Percentiles rank a stretch among this genome's conserved stretches.
Conservation (phyloP, 257 asterid species). For the Ligustrum vulgare region DNA sequence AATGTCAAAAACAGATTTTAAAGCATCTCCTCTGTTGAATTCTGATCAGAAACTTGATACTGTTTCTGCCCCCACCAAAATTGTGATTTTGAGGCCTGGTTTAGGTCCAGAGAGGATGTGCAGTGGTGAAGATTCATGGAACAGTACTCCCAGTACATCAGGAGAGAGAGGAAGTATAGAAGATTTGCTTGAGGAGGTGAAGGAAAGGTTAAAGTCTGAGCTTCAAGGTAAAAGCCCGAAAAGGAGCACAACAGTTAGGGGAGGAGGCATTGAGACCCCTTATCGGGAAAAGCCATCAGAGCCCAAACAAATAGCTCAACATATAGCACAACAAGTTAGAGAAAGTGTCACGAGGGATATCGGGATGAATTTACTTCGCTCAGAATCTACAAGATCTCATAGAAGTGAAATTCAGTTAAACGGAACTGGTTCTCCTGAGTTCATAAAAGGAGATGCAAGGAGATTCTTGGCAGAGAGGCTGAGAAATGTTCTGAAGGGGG, state of each 20-base stretch:
- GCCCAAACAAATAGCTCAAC: slow-evolving; percentile 75
- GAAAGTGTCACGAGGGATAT: slow-evolving; percentile 69
- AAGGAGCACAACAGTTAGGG: slow-evolving; percentile 63
- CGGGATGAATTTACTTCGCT: slow-evolving; percentile 61
- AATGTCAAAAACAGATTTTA: slow-evolving; percentile 29
- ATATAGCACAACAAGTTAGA: slow-evolving; percentile 73
- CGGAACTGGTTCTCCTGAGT: slow-evolving; percentile 64
- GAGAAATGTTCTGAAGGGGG: slow-evolving; percentile 73
- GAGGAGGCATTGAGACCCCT: slow-evolving; percentile 93
- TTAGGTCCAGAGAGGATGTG: slow-evolving; percentile 46
- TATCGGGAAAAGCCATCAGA: slow-evolving; percentile 72
- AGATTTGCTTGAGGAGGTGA: slow-evolving; percentile 90
- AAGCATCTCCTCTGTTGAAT: slow-evolving; percentile 31
- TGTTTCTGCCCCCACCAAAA: slow-evolving; percentile 57
- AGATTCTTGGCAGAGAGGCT: slow-evolving; percentile 71
- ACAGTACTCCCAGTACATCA: slow-evolving; percentile 73
- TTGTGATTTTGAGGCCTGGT: slow-evolving; percentile 87
- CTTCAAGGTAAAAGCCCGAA: slow-evolving; percentile 66
- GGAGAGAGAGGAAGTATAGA: slow-evolving; percentile 68
- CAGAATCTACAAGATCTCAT: slow-evolving; percentile 83
- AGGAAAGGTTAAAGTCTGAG: slow-evolving; percentile 81
- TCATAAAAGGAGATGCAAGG: slow-evolving; percentile 66
- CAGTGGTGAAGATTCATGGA: slow-evolving; percentile 58
- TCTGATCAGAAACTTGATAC: slow-evolving; percentile 32
- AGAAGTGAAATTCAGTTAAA: slow-evolving; percentile 63